Base-by-base conservation (phyloP, 148 eudicot species). In the Persicaria tinctoria region DNA sequence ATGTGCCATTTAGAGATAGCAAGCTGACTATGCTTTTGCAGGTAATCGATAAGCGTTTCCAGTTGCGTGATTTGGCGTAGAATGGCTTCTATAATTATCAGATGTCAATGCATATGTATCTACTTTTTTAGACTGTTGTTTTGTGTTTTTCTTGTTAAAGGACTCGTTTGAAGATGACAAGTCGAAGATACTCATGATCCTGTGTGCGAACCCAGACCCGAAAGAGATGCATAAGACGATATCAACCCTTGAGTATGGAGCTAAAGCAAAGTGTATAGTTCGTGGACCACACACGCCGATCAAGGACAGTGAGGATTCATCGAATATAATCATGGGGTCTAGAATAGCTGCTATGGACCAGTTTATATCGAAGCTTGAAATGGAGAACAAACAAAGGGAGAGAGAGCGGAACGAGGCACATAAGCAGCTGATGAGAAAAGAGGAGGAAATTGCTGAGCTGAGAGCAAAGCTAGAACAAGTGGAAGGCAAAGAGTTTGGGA, bases 1-100 rank as follows among this genome's bases (percentile, higher is more conserved):
- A 95, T 73, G 97, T 95, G 46, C 99, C 99, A 17, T 95, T 95
- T 66, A 84, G 99, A 79, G 99, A 95, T 80, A 95, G 99, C 93
- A 95, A 95, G 86, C 78, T 92, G 71, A 95, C 99, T 23, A 95
- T 95, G 99, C 97, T 95, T 83, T 82, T 95, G 70, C 99, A 95
- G 97, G 98, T 93, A 80, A 59, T 14, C 16, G 9, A 53, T 55
- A 18, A 51, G 14, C 55, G 7, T 60, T 5, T 3, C 57, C 4
- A 1, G 14, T 32, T 32, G 41, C 41, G 41, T 32, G 41, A 32
- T 32, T 32, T 32, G 41, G 41, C 3, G 41, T 32, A 32, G 41
- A 32, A 32, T 32, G 41, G 41, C 41, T 32, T 32, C 41, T 32
- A 32, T 32, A 32, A 32, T 32, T 32, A 32, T 32, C 41, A 32